phyloP scores from a whole-genome alignment of 331 rosid species.

The Pyrus hybrid region DNA sequence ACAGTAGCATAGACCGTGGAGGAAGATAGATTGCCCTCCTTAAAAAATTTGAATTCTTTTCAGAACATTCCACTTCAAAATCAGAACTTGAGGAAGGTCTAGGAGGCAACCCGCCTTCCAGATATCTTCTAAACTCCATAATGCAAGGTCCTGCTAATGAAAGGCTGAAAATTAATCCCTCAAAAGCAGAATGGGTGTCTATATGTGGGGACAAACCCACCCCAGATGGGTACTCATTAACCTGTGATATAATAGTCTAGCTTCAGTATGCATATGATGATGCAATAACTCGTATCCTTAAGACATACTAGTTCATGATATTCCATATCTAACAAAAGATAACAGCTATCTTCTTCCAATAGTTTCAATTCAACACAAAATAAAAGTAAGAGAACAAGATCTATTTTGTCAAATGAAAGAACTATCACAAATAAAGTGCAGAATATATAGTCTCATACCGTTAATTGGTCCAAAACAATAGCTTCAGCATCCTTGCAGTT shows the following conservation, averaged over 20 bases:
- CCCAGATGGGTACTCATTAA: conserved; percentile 89
- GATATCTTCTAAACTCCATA: conserved; percentile 84
- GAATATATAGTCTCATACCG: conserved; percentile 35
- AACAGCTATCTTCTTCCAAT: neutral
- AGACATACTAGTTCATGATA: neutral
- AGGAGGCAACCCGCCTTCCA: conserved; percentile 35
- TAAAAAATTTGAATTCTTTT: conserved; percentile 38
- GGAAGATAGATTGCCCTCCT: conserved; percentile 78
- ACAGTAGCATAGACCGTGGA: conserved; percentile 69
- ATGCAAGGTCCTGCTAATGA: conserved; percentile 95
- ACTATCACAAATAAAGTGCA: neutral
- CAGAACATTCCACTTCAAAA: conserved; percentile 24
- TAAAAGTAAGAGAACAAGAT: neutral
- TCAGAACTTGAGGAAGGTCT: conserved; percentile 30
- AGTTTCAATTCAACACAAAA: neutral
- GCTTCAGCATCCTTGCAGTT: conserved; percentile 23
- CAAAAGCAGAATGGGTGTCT: conserved; percentile 97
- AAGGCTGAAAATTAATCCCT: conserved; percentile 92
- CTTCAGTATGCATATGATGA: conserved; percentile 6
- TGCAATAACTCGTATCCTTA: neutral
- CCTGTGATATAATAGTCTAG: conserved; percentile 37
- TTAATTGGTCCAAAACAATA: conserved; percentile 70
- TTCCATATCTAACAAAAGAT: neutral
- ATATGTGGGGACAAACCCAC: conserved; percentile 97
- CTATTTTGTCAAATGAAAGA: neutral